phyloP scores from a whole-genome alignment of 768 basidiomycete species.

The Mrakia gelida region DNA sequence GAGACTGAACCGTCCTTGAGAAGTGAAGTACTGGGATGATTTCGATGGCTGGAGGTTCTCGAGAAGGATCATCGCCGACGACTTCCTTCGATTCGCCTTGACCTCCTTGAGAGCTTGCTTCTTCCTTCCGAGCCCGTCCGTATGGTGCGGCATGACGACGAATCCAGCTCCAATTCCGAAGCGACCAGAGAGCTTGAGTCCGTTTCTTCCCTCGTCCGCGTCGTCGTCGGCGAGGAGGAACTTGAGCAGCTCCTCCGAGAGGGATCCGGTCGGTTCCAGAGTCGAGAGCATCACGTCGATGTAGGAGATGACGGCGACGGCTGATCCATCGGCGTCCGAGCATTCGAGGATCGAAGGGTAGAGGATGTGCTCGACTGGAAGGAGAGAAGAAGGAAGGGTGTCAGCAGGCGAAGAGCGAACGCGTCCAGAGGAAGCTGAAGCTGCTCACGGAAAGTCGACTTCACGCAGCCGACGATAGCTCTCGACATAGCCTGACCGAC shows the following conservation, averaged over 20 bases:
- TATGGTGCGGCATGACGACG: constrained; percentile 1
- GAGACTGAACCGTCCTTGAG: constrained; percentile 81
- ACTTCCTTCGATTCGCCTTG: constrained; percentile 6
- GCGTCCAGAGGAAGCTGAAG: background rate
- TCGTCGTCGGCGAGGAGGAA: constrained; percentile 73
- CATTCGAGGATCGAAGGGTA: constrained; percentile 92
- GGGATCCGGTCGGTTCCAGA: constrained; percentile 57
- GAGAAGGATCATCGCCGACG: constrained; percentile 13
- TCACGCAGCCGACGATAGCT: constrained; percentile 68
- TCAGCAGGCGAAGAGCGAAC: background rate
- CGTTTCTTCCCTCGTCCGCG: constrained; percentile 42
- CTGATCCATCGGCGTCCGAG: constrained; percentile 87
- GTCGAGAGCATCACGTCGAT: constrained; percentile 82
- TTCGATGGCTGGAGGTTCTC: constrained; percentile 21
- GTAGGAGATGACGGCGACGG: constrained; percentile 92
- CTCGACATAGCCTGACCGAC: constrained; percentile 3
- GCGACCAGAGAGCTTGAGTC: constrained; percentile 1
- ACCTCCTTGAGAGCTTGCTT: background rate
- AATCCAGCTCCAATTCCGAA: background rate
- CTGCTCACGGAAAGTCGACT: constrained; percentile 59
- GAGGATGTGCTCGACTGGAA: constrained; percentile 78
- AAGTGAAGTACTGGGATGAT: constrained; percentile 62
- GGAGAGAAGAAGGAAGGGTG: background rate
- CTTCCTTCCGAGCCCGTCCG: background rate
- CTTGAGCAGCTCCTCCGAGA: constrained; percentile 66